Evolutionary conservation across 2,329 filamentous ascomycete genomes (phyloP), one percentile per base, ranked within the genome.

Genomic region (Aspergillus eucalypticola): DNA sequence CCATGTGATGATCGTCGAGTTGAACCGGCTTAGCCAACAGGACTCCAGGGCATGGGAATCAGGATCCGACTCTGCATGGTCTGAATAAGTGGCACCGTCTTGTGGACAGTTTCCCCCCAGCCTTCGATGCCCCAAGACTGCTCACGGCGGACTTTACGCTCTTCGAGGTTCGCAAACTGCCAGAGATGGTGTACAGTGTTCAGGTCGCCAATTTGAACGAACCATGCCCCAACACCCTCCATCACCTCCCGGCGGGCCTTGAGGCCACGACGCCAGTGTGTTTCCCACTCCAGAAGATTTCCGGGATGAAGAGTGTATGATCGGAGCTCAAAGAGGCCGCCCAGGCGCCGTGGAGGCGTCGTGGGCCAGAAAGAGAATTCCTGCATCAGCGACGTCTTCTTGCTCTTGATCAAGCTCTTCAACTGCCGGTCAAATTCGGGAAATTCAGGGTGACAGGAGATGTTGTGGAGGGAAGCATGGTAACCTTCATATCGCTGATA

Each of bases 301-400:
- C 95, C 95, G 0, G 95, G 95, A 74, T 97, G 92, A 21, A 99
- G 85, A 5, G 92, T 97, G 81, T 99, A 99, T 1, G 95, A 97
- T 55, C 95, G 91, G 35, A 99, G 84, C 81, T 99, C 95, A 74
- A 99, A 99, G 44, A 99, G 79, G 49, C 95, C 95, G 58, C 95
- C 95, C 0, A 99, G 86, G 71, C 91, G 84, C 61, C 95, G 91
- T 0, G 95, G 95, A 5, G 93, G 85, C 0, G 92, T 94, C 3
- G 95, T 99, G 1, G 95, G 95, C 95, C 95, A 99, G 84, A 99
- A 99, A 38, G 93, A 96, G 79, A 99, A 99, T 78, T 99, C 95
- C 77, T 99, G 95, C 95, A 99, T 99, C 54, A 99, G 84, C 0
- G 93, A 97, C 4, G 89, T 90, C 67, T 88, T 87, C 82, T 96